These are phyloP conservation scores for Penstemon barbatus DNA, from an alignment of 257 asterid species.

Conservation along the genomic window DNA sequence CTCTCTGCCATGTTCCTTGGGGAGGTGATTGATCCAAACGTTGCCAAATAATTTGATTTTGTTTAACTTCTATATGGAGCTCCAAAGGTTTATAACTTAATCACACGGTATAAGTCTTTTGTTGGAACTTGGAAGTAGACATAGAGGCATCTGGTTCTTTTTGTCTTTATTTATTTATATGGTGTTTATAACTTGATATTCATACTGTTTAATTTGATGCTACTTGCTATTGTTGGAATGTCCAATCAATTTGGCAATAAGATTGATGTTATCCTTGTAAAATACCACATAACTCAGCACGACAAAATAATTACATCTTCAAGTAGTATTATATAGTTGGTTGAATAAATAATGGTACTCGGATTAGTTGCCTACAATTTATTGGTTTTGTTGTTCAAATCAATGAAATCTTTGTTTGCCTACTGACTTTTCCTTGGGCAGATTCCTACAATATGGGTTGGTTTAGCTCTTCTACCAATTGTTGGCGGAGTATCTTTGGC, in stretches of 20 bases:
- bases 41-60: slow-evolving; percentile 11
- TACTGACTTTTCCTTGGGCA: slow-evolving; percentile 30
- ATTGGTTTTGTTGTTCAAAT: too few species aligned
- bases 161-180: background rate
- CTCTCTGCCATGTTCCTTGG: slow-evolving; percentile 89
- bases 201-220: background rate
- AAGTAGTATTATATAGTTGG: background rate
- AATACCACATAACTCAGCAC: background rate
- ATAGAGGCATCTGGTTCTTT: background rate
- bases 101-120: background rate
- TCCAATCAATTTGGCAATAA: background rate
- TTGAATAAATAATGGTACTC: background rate
- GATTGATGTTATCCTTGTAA: background rate
- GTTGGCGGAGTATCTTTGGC: slow-evolving; percentile 96
- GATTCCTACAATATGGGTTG: slow-evolving; percentile 84
- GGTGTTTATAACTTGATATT: background rate
- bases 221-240: background rate
- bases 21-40: slow-evolving; percentile 48
- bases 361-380: background rate
- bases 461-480: slow-evolving; percentile 79
- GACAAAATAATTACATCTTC: background rate
- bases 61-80: slow-evolving; percentile 7
- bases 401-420: background rate
- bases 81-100: background rate
- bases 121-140: too few species aligned